These are phyloP conservation scores for Clonostachys rosea DNA, from an alignment of 2,329 filamentous ascomycete genomes.

Conservation along the genomic window DNA sequence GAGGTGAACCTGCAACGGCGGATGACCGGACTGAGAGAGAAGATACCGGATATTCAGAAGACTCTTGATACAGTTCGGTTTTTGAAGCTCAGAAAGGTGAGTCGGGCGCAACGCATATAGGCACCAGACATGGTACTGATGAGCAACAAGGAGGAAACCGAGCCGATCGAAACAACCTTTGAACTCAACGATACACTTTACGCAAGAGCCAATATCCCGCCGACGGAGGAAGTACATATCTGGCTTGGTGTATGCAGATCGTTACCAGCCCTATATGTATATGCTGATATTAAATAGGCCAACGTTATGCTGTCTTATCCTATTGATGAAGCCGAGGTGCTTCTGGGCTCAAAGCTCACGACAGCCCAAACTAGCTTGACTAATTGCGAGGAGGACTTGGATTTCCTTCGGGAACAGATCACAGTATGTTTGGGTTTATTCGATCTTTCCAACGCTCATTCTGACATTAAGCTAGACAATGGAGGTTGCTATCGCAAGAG, in stretches of 20 bases:
- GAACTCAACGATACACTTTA: conserved; percentile 96
- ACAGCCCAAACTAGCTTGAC: conserved; percentile 74
- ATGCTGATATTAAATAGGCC: conserved; percentile 47
- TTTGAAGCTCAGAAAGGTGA: conserved; percentile 69
- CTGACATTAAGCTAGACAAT: conserved; percentile 63
- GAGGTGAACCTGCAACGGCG: conserved; percentile 87
- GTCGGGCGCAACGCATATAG: neutral
- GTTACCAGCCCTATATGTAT: neutral
- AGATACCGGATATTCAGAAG: conserved; percentile 96
- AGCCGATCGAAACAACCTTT: conserved; percentile 86
- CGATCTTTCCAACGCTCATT: neutral
- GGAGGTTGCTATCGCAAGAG: conserved; percentile 90
- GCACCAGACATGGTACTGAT: conserved; percentile 8
- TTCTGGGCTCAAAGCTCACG: conserved; percentile 72
- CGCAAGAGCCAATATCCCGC: conserved; percentile 77
- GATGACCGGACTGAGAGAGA: conserved; percentile 78
- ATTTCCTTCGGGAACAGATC: conserved; percentile 94
- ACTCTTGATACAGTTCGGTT: conserved; percentile 90
- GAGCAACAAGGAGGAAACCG: conserved; percentile 39
- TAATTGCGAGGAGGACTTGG: conserved; percentile 95
- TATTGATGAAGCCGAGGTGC: conserved; percentile 75
- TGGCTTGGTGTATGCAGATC: conserved; percentile 75
- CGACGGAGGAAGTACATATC: conserved; percentile 87
- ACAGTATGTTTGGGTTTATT: conserved; percentile 57
- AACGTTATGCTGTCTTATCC: conserved; percentile 98